Evolutionary conservation across 495 filamentous ascomycete species (phyloP), one percentile per base, ranked within the genome.

Genomic region (Ramalina peruviana): DNA sequence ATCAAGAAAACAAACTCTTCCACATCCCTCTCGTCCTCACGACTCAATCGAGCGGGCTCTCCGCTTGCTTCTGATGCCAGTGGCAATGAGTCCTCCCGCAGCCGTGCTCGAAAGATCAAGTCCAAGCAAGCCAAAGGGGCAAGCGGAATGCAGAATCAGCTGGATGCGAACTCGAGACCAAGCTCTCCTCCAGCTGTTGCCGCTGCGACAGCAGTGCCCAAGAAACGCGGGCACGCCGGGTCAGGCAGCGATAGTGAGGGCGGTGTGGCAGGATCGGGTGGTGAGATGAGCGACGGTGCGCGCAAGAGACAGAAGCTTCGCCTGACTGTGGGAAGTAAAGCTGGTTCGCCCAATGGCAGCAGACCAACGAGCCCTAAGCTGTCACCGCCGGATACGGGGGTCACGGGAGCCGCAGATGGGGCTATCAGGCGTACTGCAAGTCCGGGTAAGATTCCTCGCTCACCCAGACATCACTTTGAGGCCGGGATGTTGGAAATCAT

Each of bases 11-110:
- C 55, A 60, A 71, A 74, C 38, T 66, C 12, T 37, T 46, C 37
- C 46, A 46, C 42, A 58, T 71, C n/a, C 86, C 83, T 67, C 85
- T 87, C 66, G 63, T 61, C 4, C 16, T 62, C 9, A 57, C 60
- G 25, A 43, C 78, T 89, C 42, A 97, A 96, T 66, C 81, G 92
- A 16, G 71, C 82, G 19, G 89, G 90, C 26, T 95, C 90, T 26
- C 87, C 89, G 6, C 81, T 86, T 56, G 72, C 81, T 17, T 96
- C 92, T 12, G 83, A 96, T 59, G 83, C 85, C 16, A 93, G 86
- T 66, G 93, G 88, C 43, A 89, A 84, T 53, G 92, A 98, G 60
- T 84, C 83, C 1, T 76, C 79, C 20, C 85, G 85, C 39, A 94
- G 94, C 17, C 45, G 27, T 71, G 95, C 94, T 75, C 71, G 75